A percentile compares a stretch with the other conserved stretches of the same genome.
These are phyloP conservation scores for Eucommia ulmoides DNA, from an alignment of 257 asterid genomes.

Conservation along the genomic window DNA sequence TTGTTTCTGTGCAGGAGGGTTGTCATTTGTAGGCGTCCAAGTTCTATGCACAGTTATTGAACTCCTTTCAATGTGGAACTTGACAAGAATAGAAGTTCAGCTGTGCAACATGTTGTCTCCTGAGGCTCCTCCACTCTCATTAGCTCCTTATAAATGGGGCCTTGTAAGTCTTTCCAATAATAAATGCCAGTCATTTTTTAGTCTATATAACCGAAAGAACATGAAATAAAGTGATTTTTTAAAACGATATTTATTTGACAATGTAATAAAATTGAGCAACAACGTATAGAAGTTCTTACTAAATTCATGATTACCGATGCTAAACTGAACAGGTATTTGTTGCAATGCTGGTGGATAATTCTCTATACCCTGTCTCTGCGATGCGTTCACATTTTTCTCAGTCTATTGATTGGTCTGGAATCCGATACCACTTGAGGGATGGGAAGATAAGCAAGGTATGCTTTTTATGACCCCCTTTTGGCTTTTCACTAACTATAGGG, in stretches of 20 bases:
- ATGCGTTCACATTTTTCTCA: constrained; percentile 85
- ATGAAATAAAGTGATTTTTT: too few species aligned
- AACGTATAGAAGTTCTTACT: too few species aligned
- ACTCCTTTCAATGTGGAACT: constrained; percentile 96
- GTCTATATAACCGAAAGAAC: too few species aligned
- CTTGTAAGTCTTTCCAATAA: constrained; percentile 54
- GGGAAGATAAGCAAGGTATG: constrained; percentile 83
- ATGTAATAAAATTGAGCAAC: too few species aligned
- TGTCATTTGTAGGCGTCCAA: constrained; percentile 41
- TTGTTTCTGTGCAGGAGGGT: too few species aligned
- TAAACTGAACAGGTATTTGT: background rate
- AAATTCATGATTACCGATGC: too few species aligned
- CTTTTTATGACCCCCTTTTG: constrained; percentile 6
- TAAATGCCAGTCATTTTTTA: constrained; percentile 2
- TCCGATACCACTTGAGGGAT: constrained; percentile 72
- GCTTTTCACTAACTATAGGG: too few species aligned
- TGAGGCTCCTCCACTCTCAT: constrained; percentile 84
- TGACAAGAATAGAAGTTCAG: constrained; percentile 93
- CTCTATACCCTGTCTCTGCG: constrained; percentile 51
- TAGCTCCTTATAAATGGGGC: constrained; percentile 88
- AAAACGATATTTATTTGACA: too few species aligned
- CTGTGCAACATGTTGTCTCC: constrained; percentile 91
- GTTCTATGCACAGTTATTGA: constrained; percentile 56
- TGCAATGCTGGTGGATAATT: background rate
- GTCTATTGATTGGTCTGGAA: constrained; percentile 96